Evolutionary conservation across 1,139 yeast species (phyloP), one percentile per base, ranked within the genome.

Genomic region (Lodderomyces metapsilosis): DNA sequence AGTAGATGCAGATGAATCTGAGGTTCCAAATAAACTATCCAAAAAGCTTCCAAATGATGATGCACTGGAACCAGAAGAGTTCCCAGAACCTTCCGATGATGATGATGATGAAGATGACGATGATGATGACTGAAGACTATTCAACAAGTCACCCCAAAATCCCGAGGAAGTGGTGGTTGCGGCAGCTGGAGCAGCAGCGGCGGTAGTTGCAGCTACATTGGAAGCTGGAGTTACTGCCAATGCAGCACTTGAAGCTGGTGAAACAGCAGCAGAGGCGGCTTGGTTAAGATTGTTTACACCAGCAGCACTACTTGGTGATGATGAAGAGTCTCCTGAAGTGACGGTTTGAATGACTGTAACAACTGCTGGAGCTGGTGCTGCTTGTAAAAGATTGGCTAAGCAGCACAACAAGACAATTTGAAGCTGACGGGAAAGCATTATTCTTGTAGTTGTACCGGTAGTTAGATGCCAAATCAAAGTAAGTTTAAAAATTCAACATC

Each of bases 301-400:
- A 28, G 32, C 32, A 3, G 32, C 18, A 10, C 32, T 28, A n/a
- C 18, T 28, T 28, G 13, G 32, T 15, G 15, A 15, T 4, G 32
- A 28, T 8, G 32, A 28, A 3, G 32, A 3, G 8, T 28, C 32
- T 9, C 32, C 46, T n/a, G 45, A 35, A 13, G 64, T 58, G n/a
- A 54, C 53, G 10, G 66, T 60, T 43, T 61, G 53, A 46, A 48
- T 54, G 5, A 60, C 49, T 6, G 68, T 62, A 16, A 58, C 53
- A 17, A 62, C 44, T 7, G 57, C 57, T 2, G 70, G 68, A 10
- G 63, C 64, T 24, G 65, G 63, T 10, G 60, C 59, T n/a, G 54
- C 58, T 6, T 31, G 44, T 11, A 46, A 54, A 24, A 39, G 17
- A 15, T 31, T 33, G 18, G 25, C 25, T 9, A 41, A 37, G 32